Evolutionary conservation across 2,329 filamentous ascomycete species (phyloP), one percentile per base, ranked within the genome.

Genomic region (Calonectria pseudoreteaudii): DNA sequence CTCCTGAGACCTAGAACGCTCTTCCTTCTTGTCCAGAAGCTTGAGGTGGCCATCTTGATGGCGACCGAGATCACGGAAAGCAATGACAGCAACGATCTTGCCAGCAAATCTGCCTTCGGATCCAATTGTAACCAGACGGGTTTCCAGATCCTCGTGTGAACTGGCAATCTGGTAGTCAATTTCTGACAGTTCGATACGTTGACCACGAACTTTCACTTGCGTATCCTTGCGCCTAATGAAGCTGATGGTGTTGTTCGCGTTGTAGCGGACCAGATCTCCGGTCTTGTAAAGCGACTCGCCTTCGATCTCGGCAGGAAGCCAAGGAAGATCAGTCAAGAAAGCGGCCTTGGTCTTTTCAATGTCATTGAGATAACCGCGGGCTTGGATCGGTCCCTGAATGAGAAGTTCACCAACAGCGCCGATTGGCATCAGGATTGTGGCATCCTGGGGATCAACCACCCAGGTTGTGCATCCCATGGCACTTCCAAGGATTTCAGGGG

Each of bases 221-320:
- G 47, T 64, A n/a, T 70, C 68, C 30, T 70, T 70, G 14, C 71
- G 71, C 11, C 71, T 23, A 23, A 73, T 41, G 23, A 44, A 69
- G 4, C 4, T 50, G 11, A 73, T 13, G 7, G 47, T 58, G 36
- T 52, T 52, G 49, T 73, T 50, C 16, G 38, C n/a, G 14, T 49
- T 65, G 20, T 73, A 64, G 3, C 60, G 56, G 16, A 73, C 71
- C 64, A 73, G 49, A 13, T 73, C 71, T 20, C 71, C 71, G 13
- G 71, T 69, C 10, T 67, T 67, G 56, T 73, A 73, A 9, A 73
- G 34, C 9, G 31, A 34, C 31, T 34, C 28, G 38, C 26, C 36
- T n/a, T 41, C 44, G 44, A 64, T 28, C 34, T 66, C 56, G 26
- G 52, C 26, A 11, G 58, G 34, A 5, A 60, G 16, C 70, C 70